A percentile compares a stretch with the other conserved stretches of the same genome.
These are phyloP conservation scores for Porodaedalea pini DNA, from an alignment of 1,284 basidiomycete genomes.

Conservation along the genomic window DNA sequence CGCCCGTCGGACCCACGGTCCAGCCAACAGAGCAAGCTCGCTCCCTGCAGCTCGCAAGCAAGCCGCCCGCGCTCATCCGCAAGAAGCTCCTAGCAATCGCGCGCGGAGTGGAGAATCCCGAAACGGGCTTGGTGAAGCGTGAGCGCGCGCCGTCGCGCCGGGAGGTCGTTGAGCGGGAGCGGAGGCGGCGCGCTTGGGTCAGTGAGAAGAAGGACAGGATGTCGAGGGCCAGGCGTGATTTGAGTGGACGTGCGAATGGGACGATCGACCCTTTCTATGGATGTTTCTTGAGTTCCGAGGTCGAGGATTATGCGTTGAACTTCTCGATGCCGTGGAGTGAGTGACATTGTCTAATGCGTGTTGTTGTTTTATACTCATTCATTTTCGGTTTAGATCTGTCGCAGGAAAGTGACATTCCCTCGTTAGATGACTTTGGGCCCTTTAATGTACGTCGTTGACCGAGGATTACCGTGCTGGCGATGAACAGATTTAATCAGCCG, in stretches of 20 bases:
- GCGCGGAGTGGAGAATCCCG: slow-evolving; percentile 1
- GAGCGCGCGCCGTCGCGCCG: neutral
- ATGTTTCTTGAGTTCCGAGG: slow-evolving; percentile 49
- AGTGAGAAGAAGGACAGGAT: slow-evolving; percentile 22
- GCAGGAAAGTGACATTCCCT: slow-evolving; percentile 24
- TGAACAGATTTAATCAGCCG: slow-evolving; percentile 17
- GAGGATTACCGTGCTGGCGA: neutral
- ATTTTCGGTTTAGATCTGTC: slow-evolving; percentile 32
- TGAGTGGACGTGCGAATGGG: slow-evolving; percentile 42
- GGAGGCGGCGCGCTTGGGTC: slow-evolving; percentile 8
- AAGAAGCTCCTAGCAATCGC: slow-evolving; percentile 13
- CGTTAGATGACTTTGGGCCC: slow-evolving; percentile 16
- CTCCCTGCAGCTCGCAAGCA: slow-evolving; percentile 5
- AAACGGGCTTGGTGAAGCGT: slow-evolving; percentile 7
- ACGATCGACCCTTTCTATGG: slow-evolving; percentile 59
- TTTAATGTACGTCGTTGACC: slow-evolving; percentile 24
- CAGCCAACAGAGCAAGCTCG: slow-evolving; percentile 17
- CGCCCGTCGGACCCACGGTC: slow-evolving; percentile 30
- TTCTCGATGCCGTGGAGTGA: slow-evolving; percentile 65
- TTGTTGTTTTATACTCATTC: slow-evolving; percentile 4
- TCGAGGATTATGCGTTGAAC: slow-evolving; percentile 59
- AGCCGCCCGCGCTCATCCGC: slow-evolving; percentile 20
- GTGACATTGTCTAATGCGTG: slow-evolving; percentile 25
- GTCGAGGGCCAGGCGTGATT: slow-evolving; percentile 44
- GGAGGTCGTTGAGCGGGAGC: slow-evolving; percentile 19